Base-by-base conservation (phyloP, 805 yeast species). In the Wickerhamiella kazuoi region DNA sequence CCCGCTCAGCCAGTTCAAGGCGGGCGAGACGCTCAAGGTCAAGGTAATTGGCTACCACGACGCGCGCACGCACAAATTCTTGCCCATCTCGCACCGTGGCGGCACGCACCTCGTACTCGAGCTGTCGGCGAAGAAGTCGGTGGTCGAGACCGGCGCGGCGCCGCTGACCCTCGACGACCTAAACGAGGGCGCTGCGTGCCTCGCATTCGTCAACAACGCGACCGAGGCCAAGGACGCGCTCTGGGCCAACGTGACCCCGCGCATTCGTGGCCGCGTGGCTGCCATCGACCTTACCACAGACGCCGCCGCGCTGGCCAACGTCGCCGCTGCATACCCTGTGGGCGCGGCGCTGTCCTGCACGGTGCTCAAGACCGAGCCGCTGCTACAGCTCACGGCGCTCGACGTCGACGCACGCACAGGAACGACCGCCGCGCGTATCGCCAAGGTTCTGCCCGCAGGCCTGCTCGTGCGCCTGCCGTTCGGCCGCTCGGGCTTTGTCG, bases 1-100 rank as follows among this genome's bases (percentile, higher is more conserved):
- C 33, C 93, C 93, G 24, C 63, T 81, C 34, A 52, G 68, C 1
- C 59, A 62, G 30, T 80, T 76, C 62, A 62, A 68, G 39, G 65
- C 62, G 39, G 87, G 78, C 36, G 70, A 74, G 29, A 54, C 62
- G 3, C 41, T 83, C 20, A 63, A 68, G 21, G 87, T 74, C 21
- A 72, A 69, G 50, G 69, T 86, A 16, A 68, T 83, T 48, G 96
- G 95, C 2, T 74, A 59, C 56, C 84, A 75, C 54, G 87, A 82
- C 55, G 65, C 74, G 6, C 70, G 75, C 43, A 74, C 67, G 42
- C 82, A 77, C 50, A 68, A 66, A 41, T 80, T 75, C 58, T 57
- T 76, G 43, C 79, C 90, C 20, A 62, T 76, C 17, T 66, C 80
- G 17, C 77, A 72, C 49, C 69, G 67, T 39, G 63, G 67, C 33